Conservation (phyloP, 345 rosid genomes). For the Rhodamnia rubescens region DNA sequence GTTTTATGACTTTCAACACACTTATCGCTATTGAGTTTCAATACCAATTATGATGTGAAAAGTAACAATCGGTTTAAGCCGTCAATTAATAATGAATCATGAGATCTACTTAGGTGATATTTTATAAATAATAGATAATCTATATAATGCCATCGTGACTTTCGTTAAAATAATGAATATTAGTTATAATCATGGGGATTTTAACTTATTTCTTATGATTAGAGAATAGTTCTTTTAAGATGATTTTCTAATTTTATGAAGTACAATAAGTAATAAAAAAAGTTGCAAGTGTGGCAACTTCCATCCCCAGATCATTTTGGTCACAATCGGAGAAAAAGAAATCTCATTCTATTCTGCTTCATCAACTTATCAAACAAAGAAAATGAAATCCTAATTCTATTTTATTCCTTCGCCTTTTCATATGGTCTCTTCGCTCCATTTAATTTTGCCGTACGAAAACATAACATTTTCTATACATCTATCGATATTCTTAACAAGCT, state of each 20-base stretch:
- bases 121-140: background rate
- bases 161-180: background rate
- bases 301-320: background rate
- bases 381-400: too few species aligned
- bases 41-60: background rate
- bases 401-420: background rate
- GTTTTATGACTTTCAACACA: too few species aligned
- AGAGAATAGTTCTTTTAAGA: background rate
- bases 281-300: background rate
- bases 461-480: too few species aligned
- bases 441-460: background rate
- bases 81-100: background rate
- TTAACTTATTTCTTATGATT: background rate
- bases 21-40: background rate
- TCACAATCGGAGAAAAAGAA: background rate
- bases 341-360: background rate
- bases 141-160: background rate
- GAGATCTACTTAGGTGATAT: accelerated
- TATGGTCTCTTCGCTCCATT: background rate
- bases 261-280: background rate
- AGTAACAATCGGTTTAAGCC: background rate
- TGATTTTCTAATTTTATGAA: background rate
- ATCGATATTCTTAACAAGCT: background rate
- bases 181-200: background rate
- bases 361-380: accelerated